phyloP scores from a whole-genome alignment of 192 early-diverging fungal species.

The Irineochytrium annulatum region DNA sequence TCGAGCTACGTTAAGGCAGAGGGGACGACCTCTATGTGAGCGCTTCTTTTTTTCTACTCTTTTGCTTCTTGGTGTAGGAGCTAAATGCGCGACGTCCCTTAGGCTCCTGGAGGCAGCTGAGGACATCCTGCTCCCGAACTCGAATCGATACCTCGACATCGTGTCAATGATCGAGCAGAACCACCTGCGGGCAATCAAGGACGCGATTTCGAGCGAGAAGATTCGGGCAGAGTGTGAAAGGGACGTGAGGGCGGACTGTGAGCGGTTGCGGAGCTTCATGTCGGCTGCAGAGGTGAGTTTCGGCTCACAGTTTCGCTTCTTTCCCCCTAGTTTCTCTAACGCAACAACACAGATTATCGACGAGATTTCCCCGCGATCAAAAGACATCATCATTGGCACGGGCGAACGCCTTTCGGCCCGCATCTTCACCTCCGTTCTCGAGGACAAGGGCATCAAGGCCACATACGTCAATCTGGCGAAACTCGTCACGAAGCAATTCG shows the following conservation, averaged over 20 bases:
- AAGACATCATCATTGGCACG: conserved; percentile 88
- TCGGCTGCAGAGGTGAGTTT: conserved; percentile 76
- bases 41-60: conserved; percentile 18
- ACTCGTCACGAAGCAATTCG: conserved; percentile 77
- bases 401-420: conserved; percentile 94
- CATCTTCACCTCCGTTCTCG: conserved; percentile 79
- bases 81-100: conserved; percentile 17
- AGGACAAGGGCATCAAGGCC: conserved; percentile 75
- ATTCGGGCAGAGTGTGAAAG: conserved; percentile 39
- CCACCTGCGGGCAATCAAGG: conserved; percentile 67
- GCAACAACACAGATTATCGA: conserved; percentile 65
- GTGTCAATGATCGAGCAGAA: conserved; percentile 78
- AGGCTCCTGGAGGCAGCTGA: conserved; percentile 68
- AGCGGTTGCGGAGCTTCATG: conserved; percentile 76
- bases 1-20: conserved; percentile 81
- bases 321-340: neutral
- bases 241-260: conserved; percentile 75
- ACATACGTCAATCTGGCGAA: conserved; percentile 85
- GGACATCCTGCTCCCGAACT: conserved; percentile 69
- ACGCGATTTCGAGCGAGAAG: conserved; percentile 30
- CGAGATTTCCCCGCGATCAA: conserved; percentile 93
- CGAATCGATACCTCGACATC: conserved; percentile 65
- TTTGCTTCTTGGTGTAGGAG: conserved; percentile 26
- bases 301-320: neutral
- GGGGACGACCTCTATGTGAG: conserved; percentile 83